Base-by-base conservation (phyloP, 2,329 filamentous ascomycete species). In the Biscogniauxia mediterranea region DNA sequence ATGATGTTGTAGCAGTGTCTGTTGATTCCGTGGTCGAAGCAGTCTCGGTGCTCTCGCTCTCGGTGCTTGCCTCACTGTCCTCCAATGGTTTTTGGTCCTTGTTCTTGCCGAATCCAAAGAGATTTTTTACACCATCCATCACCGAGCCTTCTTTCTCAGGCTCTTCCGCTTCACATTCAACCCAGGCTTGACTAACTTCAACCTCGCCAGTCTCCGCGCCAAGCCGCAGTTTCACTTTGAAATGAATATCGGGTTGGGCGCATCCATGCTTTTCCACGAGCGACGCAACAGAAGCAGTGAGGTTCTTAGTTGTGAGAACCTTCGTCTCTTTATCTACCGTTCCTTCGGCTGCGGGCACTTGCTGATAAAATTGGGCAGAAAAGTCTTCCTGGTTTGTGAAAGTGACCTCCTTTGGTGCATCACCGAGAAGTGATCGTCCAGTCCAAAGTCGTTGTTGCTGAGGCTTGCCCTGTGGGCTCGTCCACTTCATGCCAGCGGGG, bases 81-180 rank as follows among this genome's bases (percentile, higher is more conserved):
- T 85, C 83, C 38, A 97, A 74, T 5, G 83, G 81, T 77, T 97
- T 90, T 59, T 94, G 91, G 32, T 90, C 90, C 78, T 96, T 96
- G 78, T 92, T 92, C 71, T 91, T 91, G 25, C 94, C 95, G 73
- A 98, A 93, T 5, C 95, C 95, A 73, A 99, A 96, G 64, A 97
- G 85, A 66, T 93, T 96, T 83, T 99, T 99, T 67, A 98, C 92
- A 52, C 92, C 93, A 71, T 97, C 94, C 54, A 97, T 91, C 55
- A 98, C 85, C 7, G 68, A 69, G 56, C 89, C 88, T 65, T 91
- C 91, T 74, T 93, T 92, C 76, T 88, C 87, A 8, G 78, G 75
- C 4, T 83, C 83, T 57, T 96, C 91, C 25, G 89, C 85, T 74
- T 96, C 91, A 72, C 95, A 99, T 74, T 93, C 93, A 5, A 95